Percentiles rank a stretch among this genome's conserved stretches.
phyloP scores from a whole-genome alignment of 2,329 filamentous ascomycete genomes.

The Dactylonectria estremocensis region DNA sequence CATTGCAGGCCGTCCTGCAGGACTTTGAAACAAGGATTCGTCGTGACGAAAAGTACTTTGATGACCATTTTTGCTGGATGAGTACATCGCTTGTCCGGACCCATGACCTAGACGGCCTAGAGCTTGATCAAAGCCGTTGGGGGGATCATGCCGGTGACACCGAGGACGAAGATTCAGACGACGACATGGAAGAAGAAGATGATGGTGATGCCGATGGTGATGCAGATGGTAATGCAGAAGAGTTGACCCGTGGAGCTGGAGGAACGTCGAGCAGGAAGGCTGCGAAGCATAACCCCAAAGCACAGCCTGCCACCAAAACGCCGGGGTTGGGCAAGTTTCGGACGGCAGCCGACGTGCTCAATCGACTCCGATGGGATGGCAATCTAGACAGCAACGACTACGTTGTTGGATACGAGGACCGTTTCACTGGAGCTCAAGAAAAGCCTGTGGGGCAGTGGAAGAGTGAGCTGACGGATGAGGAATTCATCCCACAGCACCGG shows the following conservation, averaged over 20 bases:
- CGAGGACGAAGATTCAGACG: conserved; percentile 60
- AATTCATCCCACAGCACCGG: conserved; percentile 77
- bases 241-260: conserved; percentile 30
- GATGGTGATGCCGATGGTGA: conserved; percentile 49
- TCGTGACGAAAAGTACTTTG: conserved; percentile 64
- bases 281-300: conserved; percentile 26
- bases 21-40: conserved; percentile 66
- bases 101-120: conserved; percentile 59
- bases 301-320: conserved; percentile 45
- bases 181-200: conserved; percentile 57
- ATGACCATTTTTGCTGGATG: conserved; percentile 65
- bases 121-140: conserved; percentile 65
- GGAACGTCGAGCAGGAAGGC: conserved; percentile 25
- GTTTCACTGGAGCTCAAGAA: conserved; percentile 70
- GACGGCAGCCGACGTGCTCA: conserved; percentile 71
- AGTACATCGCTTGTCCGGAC: conserved; percentile 57
- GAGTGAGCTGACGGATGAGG: conserved; percentile 74
- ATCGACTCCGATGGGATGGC: conserved; percentile 73
- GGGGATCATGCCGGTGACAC: conserved; percentile 52
- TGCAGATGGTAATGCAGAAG: conserved; percentile 51
- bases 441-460: conserved; percentile 71
- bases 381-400: conserved; percentile 67
- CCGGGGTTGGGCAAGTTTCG: conserved; percentile 64
- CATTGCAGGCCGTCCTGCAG: conserved; percentile 60
- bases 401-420: conserved; percentile 73